Conservation (phyloP, 73 alveolate genomes). For the Symbiodinium pilosum region DNA sequence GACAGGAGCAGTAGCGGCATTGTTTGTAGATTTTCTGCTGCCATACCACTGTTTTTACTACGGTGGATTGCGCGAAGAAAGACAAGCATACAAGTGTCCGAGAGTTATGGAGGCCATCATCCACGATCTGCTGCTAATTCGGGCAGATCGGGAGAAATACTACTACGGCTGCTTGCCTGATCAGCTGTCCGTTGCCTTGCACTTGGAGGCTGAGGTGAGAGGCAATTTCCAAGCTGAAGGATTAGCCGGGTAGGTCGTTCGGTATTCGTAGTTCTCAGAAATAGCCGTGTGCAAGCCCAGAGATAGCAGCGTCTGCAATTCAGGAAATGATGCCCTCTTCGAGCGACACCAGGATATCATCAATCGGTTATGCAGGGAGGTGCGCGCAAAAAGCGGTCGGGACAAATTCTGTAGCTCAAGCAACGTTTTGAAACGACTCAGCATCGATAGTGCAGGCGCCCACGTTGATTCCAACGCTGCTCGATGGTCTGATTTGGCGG, state of each 20-base stretch:
- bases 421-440: not conserved
- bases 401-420: not conserved
- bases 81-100: no score
- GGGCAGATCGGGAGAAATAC: slow-evolving; percentile 90
- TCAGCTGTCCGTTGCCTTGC: not conserved
- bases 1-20: no score
- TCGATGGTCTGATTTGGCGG: slow-evolving; percentile 88
- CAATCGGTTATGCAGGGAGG: slow-evolving; percentile 85
- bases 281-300: no score
- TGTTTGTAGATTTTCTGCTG: not conserved
- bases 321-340: slow-evolving; percentile 86
- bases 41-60: no score
- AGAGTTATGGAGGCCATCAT: slow-evolving; percentile 55
- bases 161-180: slow-evolving; percentile 34
- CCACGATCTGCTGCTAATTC: slow-evolving; percentile 47
- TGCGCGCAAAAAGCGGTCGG: not conserved
- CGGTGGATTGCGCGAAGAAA: no score
- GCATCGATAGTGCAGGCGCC: slow-evolving; percentile 30
- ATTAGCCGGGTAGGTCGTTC: not conserved
- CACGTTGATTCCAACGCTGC: slow-evolving; percentile 33
- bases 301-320: no score
- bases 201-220: not conserved
- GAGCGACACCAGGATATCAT: slow-evolving; percentile 95
- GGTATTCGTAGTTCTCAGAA: not conserved
- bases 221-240: not conserved